Evolutionary conservation across 352 stramenopile species (phyloP).

Genomic region (Pythium phragmitis): DNA sequence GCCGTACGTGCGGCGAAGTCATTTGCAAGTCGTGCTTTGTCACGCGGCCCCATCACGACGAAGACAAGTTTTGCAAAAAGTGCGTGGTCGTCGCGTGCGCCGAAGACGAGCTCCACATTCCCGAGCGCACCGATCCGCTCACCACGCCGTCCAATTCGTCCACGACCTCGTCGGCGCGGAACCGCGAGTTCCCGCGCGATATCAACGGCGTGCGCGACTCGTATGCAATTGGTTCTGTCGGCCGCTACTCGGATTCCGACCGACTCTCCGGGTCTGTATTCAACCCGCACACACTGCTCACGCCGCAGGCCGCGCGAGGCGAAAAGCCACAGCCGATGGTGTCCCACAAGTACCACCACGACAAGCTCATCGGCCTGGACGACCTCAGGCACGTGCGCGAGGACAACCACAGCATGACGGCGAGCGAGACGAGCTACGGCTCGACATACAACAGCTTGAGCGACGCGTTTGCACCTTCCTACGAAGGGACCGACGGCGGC

Average conservation of each 20-base stretch:
- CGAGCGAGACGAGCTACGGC: conserved; percentile 21
- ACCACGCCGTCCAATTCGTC: conserved; percentile 13
- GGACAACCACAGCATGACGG: conserved; percentile 23
- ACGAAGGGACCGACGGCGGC: conserved; percentile 11
- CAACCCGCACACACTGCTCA: conserved; percentile 3
- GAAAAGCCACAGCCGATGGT: not conserved
- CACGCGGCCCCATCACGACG: conserved; percentile 38
- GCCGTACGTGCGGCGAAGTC: conserved; percentile 72
- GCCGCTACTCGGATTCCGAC: conserved; percentile 13
- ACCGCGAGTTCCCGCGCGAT: conserved; percentile 20
- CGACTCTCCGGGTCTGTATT: conserved; percentile 12
- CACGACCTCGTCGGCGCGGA: conserved; percentile 32
- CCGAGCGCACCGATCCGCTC: conserved; percentile 25
- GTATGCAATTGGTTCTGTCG: not conserved
- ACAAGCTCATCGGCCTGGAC: conserved; percentile 10
- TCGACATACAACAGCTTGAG: conserved; percentile 20
- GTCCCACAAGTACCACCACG: conserved; percentile 3
- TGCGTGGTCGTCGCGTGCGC: conserved; percentile 58
- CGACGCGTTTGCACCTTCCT: conserved; percentile 6
- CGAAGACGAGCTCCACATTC: conserved; percentile 32
- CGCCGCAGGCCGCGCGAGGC: not conserved
- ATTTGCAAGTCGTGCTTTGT: conserved; percentile 78
- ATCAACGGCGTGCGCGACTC: conserved; percentile 14
- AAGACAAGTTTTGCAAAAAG: conserved; percentile 72
- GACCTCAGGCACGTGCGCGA: conserved; percentile 20